phyloP scores from a whole-genome alignment of 192 early-diverging fungal genomes.

The Gonapodya sp. region DNA sequence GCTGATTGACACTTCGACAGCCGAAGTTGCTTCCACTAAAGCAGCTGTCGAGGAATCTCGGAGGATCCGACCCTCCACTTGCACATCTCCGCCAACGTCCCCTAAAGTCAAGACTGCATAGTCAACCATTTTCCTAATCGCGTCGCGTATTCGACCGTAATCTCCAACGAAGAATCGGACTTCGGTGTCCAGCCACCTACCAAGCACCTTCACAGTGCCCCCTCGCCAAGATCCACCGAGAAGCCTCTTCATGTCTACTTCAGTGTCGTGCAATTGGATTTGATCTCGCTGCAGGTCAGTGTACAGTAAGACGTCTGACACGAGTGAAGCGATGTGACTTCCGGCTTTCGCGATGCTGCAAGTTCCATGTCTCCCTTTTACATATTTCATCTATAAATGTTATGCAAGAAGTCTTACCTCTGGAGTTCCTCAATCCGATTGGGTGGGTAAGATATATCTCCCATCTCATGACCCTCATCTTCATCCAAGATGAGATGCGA shows the following conservation, averaged over 20 bases:
- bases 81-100: not conserved
- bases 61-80: too few species aligned
- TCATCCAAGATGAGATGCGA: not conserved
- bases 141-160: not conserved
- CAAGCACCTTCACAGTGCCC: too few species aligned
- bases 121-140: not conserved
- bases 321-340: not conserved
- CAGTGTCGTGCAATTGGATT: not conserved
- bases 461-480: not conserved
- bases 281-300: not conserved
- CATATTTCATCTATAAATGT: not conserved
- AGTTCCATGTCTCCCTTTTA: too few species aligned
- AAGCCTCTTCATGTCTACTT: not conserved
- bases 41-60: too few species aligned
- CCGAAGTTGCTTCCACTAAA: not conserved
- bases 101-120: not conserved
- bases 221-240: not conserved
- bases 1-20: not conserved
- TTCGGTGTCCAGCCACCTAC: too few species aligned
- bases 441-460: too few species aligned
- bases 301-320: not conserved
- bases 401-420: not conserved
- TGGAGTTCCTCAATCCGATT: not conserved
- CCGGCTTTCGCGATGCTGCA: not conserved
- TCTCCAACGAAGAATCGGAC: not conserved